These are phyloP conservation scores for Globisporangium cederbergense DNA, from an alignment of 352 stramenopile species.

Conservation along the genomic window DNA sequence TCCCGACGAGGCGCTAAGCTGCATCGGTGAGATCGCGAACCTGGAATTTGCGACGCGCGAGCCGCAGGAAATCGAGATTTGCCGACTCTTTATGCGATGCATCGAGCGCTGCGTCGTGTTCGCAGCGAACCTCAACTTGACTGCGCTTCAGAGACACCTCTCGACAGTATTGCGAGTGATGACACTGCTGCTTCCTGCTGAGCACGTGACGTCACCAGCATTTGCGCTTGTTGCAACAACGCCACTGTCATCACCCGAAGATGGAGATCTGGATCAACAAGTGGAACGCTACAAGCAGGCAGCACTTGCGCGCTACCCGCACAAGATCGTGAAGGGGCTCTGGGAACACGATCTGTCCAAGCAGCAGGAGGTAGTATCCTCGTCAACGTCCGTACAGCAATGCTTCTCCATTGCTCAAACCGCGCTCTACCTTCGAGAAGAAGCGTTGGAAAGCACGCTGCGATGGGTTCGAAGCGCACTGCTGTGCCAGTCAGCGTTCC, in stretches of 20 bases:
- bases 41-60: constrained; percentile 38
- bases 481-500: constrained; percentile 47
- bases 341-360: constrained; percentile 49
- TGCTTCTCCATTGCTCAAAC: constrained; percentile 53
- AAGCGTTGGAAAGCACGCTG: constrained; percentile 55
- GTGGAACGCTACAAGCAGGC: constrained; percentile 22
- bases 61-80: constrained; percentile 45
- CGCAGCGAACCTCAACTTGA: constrained; percentile 52
- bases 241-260: neutral
- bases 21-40: constrained; percentile 59
- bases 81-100: constrained; percentile 32
- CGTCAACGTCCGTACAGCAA: neutral
- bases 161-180: constrained; percentile 27
- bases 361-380: neutral
- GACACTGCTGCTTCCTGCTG: constrained; percentile 1
- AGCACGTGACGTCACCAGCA: neutral
- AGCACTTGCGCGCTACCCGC: constrained; percentile 36
- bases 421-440: constrained; percentile 64
- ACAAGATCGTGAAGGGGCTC: constrained; percentile 39
- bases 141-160: constrained; percentile 46
- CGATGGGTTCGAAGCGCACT: constrained; percentile 45
- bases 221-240: constrained; percentile 27
- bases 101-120: constrained; percentile 59
- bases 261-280: neutral
- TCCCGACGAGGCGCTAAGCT: constrained; percentile 58